Base-by-base conservation (phyloP, 345 rosid genomes). In the Lumnitzera racemosa region DNA sequence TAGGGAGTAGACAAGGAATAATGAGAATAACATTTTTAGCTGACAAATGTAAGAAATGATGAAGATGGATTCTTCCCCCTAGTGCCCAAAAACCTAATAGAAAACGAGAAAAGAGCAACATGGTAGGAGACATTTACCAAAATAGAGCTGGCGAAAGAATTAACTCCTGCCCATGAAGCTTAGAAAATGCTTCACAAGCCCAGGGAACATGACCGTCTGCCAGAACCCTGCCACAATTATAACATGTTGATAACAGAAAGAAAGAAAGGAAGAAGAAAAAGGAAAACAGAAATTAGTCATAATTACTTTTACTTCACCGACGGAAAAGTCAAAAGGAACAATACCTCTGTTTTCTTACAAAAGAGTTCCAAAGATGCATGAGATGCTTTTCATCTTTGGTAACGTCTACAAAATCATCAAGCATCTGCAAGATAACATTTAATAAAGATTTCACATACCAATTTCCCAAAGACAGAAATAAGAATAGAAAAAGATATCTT, bases 331-430 rank as follows among this genome's bases (percentile, higher is more conserved):
- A 23, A 46, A 53, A 17, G 15, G 61, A 20, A 8, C 2, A 52
- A 58, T 76, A 86, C 89, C 80, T 79, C 70, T 94, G 99, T 65
- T 78, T 84, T 70, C 86, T 81, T 55, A 90, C 95, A 64, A 94
- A 90, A 1, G 96, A 81, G 74, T 90, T 88, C 99, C 99, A 94
- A 17, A 88, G 81, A 69, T 81, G 89, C 90, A 86, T 90, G 49
- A 94, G 83, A 55, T 73, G 81, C 73, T 88, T 90, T 72, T 86
- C 97, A 13, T 81, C 86, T 64, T 77, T 81, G 68, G 82, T 85
- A 67, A 88, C 97, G 61, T 90, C 97, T 71, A 86, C 96, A 73
- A 90, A 90, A 78, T 90, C 97, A 70, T 95, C 92, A 70, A 90
- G 97, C 96, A 86, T 84, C 99, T 94, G 96, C 76, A 71, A 74